Evolutionary conservation across 805 yeast genomes (phyloP), one percentile per base, ranked within the genome.

Genomic region (Schwanniomyces sp.): DNA sequence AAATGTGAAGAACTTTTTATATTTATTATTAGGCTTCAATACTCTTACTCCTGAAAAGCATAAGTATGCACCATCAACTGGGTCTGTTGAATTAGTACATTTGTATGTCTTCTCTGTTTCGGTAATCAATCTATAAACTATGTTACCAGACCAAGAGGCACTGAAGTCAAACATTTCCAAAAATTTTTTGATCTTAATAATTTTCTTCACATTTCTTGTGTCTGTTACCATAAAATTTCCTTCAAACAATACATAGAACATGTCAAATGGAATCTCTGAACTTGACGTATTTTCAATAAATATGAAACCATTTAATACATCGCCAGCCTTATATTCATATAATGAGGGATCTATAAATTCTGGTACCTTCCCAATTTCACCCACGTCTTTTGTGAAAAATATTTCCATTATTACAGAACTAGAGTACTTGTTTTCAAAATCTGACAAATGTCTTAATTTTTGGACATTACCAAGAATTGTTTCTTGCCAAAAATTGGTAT

Each of bases 281-380:
- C 58, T 44, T 2, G 79, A 62, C 5, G 55, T 64, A 54, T 81
- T 82, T 44, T 68, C 64, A 17, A 81, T 66, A 0, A 61, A 52
- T 7, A 78, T 64, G 53, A 76, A 80, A 0, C 92, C 92, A 56
- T 80, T 76, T 11, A 86, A 70, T 17, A 72, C 70, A 57, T 85
- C 91, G 12, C 89, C 89, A 10, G 85, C 83, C 16, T 79, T 79
- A 57, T 79, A 86, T 59, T 83, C 88, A 51, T 53, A 61, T 17
- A 58, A 47, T 47, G 64, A 61, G 6, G 67, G 64, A 45, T 70
- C 67, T 5, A 71, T 62, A 21, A 53, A 49, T 28, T 54, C 61
- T 4, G 71, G 72, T 1, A 34, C 45, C 43, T 55, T 51, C 5
- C 69, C 69, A 2, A 52, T 25, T 37, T 60, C 53, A 21, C 74